These are phyloP conservation scores for Quercus tomentella DNA, from an alignment of 331 rosid genomes.

Conservation along the genomic window DNA sequence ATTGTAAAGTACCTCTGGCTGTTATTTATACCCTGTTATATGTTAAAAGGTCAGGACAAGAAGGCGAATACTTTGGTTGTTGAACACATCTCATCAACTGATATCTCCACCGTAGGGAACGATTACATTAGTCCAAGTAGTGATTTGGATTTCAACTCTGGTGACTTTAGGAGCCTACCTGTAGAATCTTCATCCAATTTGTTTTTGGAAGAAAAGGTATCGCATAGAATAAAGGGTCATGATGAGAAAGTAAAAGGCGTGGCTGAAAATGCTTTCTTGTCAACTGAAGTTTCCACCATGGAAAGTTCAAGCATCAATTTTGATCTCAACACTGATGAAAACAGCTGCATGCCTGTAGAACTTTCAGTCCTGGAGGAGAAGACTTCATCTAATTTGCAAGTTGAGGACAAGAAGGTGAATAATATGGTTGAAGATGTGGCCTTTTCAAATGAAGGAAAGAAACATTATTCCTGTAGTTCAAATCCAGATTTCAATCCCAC, in stretches of 20 bases:
- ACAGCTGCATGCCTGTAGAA: constrained; percentile 29
- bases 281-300: constrained; percentile 12
- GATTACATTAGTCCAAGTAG: constrained; percentile 20
- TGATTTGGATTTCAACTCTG: constrained; percentile 5
- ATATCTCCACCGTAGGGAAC: constrained; percentile 13
- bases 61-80: constrained; percentile 17
- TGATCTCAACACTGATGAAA: constrained; percentile 19
- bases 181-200: constrained; percentile 27
- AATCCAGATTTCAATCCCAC: constrained; percentile 25
- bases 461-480: constrained; percentile 25
- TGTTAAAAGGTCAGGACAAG: constrained; percentile 75
- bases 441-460: constrained; percentile 20
- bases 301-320: constrained; percentile 32
- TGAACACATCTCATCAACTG: constrained; percentile 19
- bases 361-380: constrained; percentile 19
- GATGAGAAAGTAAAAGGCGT: constrained; percentile 22
- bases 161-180: constrained; percentile 12
- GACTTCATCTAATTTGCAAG: constrained; percentile 19
- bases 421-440: constrained; percentile 25
- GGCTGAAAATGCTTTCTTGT: constrained; percentile 21
- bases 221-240: constrained; percentile 19
- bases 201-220: constrained; percentile 6
- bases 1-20: constrained; percentile 7
- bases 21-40: constrained; percentile 35
- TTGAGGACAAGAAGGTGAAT: constrained; percentile 20